Conservation (phyloP, 2,329 filamentous ascomycete genomes). For the Diaporthe destruens region DNA sequence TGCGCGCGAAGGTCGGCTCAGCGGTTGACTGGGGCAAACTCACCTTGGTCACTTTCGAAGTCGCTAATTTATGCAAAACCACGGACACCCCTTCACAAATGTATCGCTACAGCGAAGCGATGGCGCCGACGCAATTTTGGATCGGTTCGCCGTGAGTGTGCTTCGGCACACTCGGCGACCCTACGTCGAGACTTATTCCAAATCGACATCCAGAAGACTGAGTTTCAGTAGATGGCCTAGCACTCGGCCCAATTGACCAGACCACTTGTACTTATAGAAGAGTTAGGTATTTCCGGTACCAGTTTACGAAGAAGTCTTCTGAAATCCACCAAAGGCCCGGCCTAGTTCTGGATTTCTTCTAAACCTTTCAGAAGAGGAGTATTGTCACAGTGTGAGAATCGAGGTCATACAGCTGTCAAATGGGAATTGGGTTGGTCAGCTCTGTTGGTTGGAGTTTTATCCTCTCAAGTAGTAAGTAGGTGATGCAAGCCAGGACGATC, state of each 20-base stretch:
- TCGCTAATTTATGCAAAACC: not conserved
- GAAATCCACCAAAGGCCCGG: not conserved
- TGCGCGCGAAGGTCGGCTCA: not conserved
- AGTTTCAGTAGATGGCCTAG: not conserved
- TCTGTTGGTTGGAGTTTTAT: too few relatives aligned
- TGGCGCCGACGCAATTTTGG: not conserved
- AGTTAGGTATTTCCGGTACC: not conserved
- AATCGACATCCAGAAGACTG: not conserved
- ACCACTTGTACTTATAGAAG: not conserved
- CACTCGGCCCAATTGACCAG: not conserved
- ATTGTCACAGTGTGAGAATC: not conserved
- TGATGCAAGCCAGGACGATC: too few relatives aligned
- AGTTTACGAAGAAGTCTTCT: not conserved
- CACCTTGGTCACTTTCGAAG: not conserved
- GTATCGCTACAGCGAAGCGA: not conserved
- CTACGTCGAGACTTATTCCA: not conserved
- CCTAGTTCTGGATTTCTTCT: not conserved
- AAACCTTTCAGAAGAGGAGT: not conserved
- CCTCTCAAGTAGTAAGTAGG: too few relatives aligned
- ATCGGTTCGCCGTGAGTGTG: not conserved
- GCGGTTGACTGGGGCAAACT: too few relatives aligned
- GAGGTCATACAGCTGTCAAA: not conserved
- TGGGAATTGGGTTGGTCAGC: not conserved
- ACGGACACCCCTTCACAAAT: not conserved
- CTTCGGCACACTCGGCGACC: not conserved